These are phyloP conservation scores for Colletotrichum chlorophyti DNA, from an alignment of 2,329 filamentous ascomycete genomes.

Conservation along the genomic window DNA sequence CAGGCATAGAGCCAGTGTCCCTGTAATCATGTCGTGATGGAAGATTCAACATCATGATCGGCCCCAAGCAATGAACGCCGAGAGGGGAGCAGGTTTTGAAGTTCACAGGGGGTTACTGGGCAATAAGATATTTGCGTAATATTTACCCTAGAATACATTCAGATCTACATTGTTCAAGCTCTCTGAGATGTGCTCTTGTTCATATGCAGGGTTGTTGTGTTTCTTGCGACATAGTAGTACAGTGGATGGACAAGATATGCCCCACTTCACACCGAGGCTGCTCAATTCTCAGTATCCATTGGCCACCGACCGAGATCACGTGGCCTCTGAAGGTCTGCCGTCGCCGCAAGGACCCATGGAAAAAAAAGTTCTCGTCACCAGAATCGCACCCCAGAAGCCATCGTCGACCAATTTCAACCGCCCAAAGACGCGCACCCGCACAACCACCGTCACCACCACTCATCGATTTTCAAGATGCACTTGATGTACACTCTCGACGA, in stretches of 20 bases:
- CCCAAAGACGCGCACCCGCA: neutral
- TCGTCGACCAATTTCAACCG: neutral
- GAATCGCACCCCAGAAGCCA: neutral
- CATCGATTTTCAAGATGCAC: conserved; percentile 16
- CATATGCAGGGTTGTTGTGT: no score
- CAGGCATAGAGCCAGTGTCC: no score
- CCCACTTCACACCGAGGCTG: neutral
- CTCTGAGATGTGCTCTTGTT: no score
- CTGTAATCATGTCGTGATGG: no score
- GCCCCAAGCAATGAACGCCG: no score
- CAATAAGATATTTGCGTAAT: no score
- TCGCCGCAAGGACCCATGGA: neutral
- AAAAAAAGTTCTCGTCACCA: conserved; percentile 17
- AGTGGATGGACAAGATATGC: neutral
- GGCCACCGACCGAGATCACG: conserved; percentile 1
- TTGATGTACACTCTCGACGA: conserved; percentile 79
- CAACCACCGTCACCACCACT: neutral
- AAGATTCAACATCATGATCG: no score
- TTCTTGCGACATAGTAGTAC: no score
- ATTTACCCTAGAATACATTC: no score
- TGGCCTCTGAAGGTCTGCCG: neutral
- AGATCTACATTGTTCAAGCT: no score
- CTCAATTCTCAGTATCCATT: neutral
- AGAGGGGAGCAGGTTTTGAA: no score
- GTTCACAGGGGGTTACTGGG: no score